Evolutionary conservation across 2,329 filamentous ascomycete species (phyloP).

Genomic region (Thermomyces lanuginosus): DNA sequence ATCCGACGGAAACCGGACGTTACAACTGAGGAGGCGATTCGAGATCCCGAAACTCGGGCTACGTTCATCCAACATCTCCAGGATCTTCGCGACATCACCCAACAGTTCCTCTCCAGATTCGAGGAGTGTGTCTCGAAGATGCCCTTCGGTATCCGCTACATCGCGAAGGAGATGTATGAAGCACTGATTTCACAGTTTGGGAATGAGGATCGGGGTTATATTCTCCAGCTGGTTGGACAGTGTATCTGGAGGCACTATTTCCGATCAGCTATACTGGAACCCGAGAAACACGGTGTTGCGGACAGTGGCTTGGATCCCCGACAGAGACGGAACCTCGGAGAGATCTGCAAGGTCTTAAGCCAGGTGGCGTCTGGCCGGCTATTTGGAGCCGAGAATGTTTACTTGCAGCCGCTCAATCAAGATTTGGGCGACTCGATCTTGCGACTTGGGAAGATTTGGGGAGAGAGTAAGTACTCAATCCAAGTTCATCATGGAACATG

Average conservation of each 20-base stretch:
- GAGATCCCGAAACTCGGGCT: constrained; percentile 78
- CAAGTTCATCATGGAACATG: background rate
- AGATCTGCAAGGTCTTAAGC: constrained; percentile 79
- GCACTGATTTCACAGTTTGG: constrained; percentile 61
- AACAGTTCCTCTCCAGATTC: constrained; percentile 68
- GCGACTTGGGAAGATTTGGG: constrained; percentile 58
- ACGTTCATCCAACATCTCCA: constrained; percentile 90
- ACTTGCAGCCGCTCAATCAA: constrained; percentile 83
- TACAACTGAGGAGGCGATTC: constrained; percentile 82
- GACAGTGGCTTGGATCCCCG: constrained; percentile 77
- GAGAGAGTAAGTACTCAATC: constrained; percentile 35
- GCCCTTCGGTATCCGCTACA: constrained; percentile 81
- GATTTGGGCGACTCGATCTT: constrained; percentile 77
- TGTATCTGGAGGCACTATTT: constrained; percentile 95
- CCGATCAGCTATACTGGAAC: constrained; percentile 72
- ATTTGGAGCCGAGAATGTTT: constrained; percentile 89
- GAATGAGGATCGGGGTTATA: constrained; percentile 56
- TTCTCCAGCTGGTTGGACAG: constrained; percentile 70
- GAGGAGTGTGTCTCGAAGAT: constrained; percentile 75
- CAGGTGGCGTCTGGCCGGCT: constrained; percentile 78
- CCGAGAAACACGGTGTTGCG: constrained; percentile 83
- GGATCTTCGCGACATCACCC: constrained; percentile 83
- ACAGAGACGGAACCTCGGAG: constrained; percentile 79
- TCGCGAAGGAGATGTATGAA: constrained; percentile 74
- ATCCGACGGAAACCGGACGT: constrained; percentile 72